These are phyloP conservation scores for Chaetomium cochliodes DNA, from an alignment of 495 filamentous ascomycete genomes.

Conservation along the genomic window DNA sequence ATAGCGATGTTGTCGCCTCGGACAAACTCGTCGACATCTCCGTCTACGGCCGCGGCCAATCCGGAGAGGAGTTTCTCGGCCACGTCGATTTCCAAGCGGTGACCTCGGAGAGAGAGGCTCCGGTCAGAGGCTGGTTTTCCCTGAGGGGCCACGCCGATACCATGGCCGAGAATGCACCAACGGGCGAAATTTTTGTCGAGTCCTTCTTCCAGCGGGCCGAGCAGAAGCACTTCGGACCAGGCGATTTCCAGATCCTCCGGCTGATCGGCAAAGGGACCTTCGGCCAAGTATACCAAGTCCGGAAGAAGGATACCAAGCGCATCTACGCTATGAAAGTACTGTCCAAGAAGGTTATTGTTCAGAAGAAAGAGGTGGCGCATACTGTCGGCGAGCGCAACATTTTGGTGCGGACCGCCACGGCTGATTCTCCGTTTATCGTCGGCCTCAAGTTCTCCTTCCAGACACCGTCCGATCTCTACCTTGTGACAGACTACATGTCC, in stretches of 20 bases:
- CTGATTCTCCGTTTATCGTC: conserved; percentile 96
- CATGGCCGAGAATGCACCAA: conserved; percentile 57
- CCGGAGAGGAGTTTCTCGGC: conserved; percentile 86
- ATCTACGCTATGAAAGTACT: conserved; percentile 99
- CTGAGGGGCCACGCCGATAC: conserved; percentile 63
- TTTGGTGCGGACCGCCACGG: conserved; percentile 89
- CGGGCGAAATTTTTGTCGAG: conserved; percentile 87
- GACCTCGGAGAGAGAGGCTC: conserved; percentile 61
- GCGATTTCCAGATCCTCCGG: conserved; percentile 92
- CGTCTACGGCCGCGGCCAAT: conserved; percentile 78
- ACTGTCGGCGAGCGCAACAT: conserved; percentile 97
- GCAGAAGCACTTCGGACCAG: conserved; percentile 91
- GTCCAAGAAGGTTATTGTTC: conserved; percentile 98
- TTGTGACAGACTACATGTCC: conserved; percentile 99
- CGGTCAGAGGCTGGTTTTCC: conserved; percentile 81
- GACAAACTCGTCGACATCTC: conserved; percentile 91
- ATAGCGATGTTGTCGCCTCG: conserved; percentile 89
- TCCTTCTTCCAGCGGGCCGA: conserved; percentile 86
- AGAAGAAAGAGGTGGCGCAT: conserved; percentile 98
- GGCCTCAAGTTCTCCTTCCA: conserved; percentile 99
- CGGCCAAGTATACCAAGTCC: conserved; percentile 99
- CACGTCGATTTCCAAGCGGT: conserved; percentile 77
- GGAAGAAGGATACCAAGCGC: conserved; percentile 91
- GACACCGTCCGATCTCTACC: conserved; percentile 90
- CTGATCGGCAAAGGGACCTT: conserved; percentile 98